Base-by-base conservation (phyloP, 345 rosid genomes). In the Gossypium anomalum region DNA sequence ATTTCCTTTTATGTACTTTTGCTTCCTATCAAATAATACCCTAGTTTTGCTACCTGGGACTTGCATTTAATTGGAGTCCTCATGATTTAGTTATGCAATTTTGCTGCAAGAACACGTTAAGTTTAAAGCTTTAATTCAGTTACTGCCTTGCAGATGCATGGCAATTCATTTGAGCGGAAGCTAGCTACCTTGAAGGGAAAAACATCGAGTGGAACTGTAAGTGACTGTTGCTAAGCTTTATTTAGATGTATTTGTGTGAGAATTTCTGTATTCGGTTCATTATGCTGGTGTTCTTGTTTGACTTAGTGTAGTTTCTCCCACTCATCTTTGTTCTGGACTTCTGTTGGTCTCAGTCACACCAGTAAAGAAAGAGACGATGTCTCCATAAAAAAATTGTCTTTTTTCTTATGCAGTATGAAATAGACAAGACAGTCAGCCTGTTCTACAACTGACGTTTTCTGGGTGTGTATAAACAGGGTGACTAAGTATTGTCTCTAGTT, bases 151-250 rank as follows among this genome's bases (percentile, higher is more conserved):
- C 80, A 91, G 97, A 82, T 89, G 92, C 90, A 77, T 67, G 97
- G 98, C 44, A 93, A 93, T 85, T 93, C 98, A 47, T 93, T 89
- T 84, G 92, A 93, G 80, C 79, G 94, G 85, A 93, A 89, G 85
- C 97, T 93, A 57, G 86, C 97, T 67, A 74, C 83, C 73, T 75
- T 93, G 70, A 91, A 89, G 80, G 93, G 89, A 73, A 83, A 82
- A 71, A 75, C 77, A 43, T 74, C 82, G 78, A 72, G 27, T 73
- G 71, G 76, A 44, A 86, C 83, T 58, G 98, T 85, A 83, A 79
- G 90, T 78, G 52, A 71, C 57, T 76, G 16, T 67, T 19, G 2
- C 25, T 17, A 62, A 61, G 23, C 48, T 67, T 47, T 72, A 23
- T 27, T 65, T 69, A 69, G 44, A 22, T 68, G 22, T 49, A 48